phyloP scores from a whole-genome alignment of 2,329 filamentous ascomycete genomes.

The Verruconis gallopava region DNA sequence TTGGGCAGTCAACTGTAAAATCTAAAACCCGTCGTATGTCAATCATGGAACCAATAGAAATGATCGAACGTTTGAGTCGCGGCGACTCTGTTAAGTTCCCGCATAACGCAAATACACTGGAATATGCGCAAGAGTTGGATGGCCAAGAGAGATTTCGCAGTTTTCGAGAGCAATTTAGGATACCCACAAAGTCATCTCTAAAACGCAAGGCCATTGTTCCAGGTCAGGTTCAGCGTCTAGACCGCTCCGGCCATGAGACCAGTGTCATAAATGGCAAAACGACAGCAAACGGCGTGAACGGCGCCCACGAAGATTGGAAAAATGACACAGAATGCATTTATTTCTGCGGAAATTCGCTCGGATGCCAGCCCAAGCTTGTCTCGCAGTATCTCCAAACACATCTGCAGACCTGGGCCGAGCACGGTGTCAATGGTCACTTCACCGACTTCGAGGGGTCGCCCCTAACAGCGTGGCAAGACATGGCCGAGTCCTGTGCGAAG shows the following conservation, averaged over 20 bases:
- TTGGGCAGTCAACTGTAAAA: no score
- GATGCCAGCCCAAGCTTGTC: slow-evolving; percentile 10
- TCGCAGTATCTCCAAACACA: slow-evolving; percentile 10
- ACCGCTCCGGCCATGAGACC: neutral
- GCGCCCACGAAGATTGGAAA: neutral
- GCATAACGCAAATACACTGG: neutral
- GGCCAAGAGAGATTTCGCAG: neutral
- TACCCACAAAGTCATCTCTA: neutral
- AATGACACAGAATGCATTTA: slow-evolving; percentile 10
- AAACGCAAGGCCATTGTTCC: neutral
- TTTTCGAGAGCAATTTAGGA: neutral
- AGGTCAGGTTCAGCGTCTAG: no score
- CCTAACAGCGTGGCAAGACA: slow-evolving; percentile 10
- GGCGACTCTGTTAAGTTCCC: neutral
- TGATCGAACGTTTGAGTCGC: neutral
- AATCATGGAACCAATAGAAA: neutral
- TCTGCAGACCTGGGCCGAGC: slow-evolving; percentile 11
- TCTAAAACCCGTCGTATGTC: no score
- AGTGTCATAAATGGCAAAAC: neutral
- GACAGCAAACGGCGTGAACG: neutral
- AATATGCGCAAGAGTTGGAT: neutral
- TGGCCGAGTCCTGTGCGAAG: slow-evolving; percentile 8
- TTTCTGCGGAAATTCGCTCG: slow-evolving; percentile 13
- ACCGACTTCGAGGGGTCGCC: slow-evolving; percentile 9
- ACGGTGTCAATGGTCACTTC: slow-evolving; percentile 11